Base-by-base conservation (phyloP, 805 yeast genomes). In the Candida ponderosae region DNA sequence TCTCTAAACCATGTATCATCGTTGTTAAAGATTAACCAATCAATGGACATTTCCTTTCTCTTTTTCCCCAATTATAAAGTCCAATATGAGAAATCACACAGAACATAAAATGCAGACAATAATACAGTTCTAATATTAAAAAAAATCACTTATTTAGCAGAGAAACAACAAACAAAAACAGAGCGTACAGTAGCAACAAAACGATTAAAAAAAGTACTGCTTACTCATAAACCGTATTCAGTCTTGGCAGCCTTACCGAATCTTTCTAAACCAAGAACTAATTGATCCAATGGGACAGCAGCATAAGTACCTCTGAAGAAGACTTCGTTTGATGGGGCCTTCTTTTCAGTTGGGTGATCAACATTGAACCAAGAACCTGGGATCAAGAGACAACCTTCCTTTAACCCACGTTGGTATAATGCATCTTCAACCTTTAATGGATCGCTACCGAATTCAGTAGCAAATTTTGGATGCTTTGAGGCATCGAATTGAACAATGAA, bases 231-330 rank as follows among this genome's bases (percentile, higher is more conserved):
- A 6, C 49, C 54, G 31, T 57, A 84, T 58, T 79, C 88, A 35
- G 65, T 63, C 44, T 65, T 64, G 34, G 77, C 66, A 37, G 86
- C 87, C 37, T 64, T 60, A 44, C 86, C 85, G 45, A 82, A 77
- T 59, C 81, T 77, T 54, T 75, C 72, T 43, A 84, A 55, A 48
- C 93, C 93, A 14, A 51, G 45, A 37, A 56, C 72, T 47, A 84
- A 67, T 42, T 70, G 60, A 39, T 79, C 86, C 47, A 80, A 68
- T 19, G 87, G 79, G 31, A 83, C 90, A 36, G 94, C 93, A 37
- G 93, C 94, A 47, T 81, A 84, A 23, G 94, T 84, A 46, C 94
- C 94, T 74, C 94, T 81, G 64, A 81, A 84, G 66, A 83, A 83
- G 45, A 63, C 66, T 20, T 59, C 72, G 6, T 45, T 68, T 32